Evolutionary conservation across 352 stramenopile species (phyloP).

Genomic region (Phytopythium mirpurense): DNA sequence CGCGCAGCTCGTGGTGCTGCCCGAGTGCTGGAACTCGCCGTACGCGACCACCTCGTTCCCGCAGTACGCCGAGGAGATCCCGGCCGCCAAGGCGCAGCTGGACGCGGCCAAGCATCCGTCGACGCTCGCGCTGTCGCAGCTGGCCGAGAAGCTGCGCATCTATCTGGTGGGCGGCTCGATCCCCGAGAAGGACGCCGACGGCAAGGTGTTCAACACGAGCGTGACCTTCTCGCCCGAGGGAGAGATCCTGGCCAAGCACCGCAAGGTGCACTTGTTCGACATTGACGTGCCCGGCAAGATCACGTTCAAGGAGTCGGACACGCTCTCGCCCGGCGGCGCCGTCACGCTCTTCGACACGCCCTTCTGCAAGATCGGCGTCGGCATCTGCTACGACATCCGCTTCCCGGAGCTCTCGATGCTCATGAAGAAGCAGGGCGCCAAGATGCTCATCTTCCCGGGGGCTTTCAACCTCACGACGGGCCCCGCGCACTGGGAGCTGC

Average conservation of each 20-base stretch:
- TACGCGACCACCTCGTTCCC: slow-evolving; percentile 98
- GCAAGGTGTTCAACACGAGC: slow-evolving; percentile 99
- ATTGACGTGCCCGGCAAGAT: slow-evolving; percentile 99
- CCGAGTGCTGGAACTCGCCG: slow-evolving; percentile 96
- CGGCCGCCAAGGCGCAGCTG: slow-evolving; percentile 51
- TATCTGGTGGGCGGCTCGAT: slow-evolving; percentile 98
- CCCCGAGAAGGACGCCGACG: slow-evolving; percentile 81
- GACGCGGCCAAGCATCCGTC: slow-evolving; percentile 72
- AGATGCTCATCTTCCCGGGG: slow-evolving; percentile 82
- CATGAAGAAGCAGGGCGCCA: slow-evolving; percentile 88
- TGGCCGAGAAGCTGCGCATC: slow-evolving; percentile 86
- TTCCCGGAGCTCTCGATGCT: slow-evolving; percentile 99
- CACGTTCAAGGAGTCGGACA: slow-evolving; percentile 99
- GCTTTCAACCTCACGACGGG: slow-evolving; percentile 90
- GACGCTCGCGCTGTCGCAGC: slow-evolving; percentile 82
- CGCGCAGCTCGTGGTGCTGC: slow-evolving; percentile 88
- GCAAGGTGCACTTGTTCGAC: slow-evolving; percentile 99
- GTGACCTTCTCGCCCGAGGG: slow-evolving; percentile 94
- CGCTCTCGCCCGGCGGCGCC: slow-evolving; percentile 91
- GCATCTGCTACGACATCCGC: slow-evolving; percentile 99
- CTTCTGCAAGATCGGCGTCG: slow-evolving; percentile 94
- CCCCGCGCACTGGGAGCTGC: slow-evolving; percentile 98
- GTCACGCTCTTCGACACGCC: slow-evolving; percentile 85
- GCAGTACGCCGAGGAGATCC: slow-evolving; percentile 96
- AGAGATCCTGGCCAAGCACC: slow-evolving; percentile 96